Evolutionary conservation across 306 rosid genomes (phyloP).

Genomic region (Vachellia collinsii): DNA sequence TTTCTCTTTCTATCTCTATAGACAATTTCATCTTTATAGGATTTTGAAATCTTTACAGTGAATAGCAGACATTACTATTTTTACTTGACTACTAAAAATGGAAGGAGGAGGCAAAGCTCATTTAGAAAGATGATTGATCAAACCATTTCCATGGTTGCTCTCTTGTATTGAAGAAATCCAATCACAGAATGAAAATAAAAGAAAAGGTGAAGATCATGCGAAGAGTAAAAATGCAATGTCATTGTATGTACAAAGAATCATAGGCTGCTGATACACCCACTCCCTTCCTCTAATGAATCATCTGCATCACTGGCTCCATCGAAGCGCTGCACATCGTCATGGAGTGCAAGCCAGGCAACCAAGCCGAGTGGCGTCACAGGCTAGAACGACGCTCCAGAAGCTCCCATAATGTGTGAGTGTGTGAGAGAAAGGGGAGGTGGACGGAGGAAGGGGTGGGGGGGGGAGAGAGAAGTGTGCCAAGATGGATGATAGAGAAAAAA

Average conservation of each 20-base stretch:
- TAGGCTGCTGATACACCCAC: background rate
- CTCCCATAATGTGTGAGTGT: no score
- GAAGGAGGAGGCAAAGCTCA: background rate
- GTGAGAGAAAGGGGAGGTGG: no score
- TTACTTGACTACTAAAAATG: background rate
- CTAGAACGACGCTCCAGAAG: no score
- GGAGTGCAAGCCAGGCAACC: no score
- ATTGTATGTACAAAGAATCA: conserved; percentile 8
- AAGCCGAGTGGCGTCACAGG: no score
- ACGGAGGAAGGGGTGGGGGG: no score
- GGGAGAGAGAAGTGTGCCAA: no score
- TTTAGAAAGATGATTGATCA: background rate
- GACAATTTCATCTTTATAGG: background rate
- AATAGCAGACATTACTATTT: background rate
- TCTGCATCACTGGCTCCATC: no score
- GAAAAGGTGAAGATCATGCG: background rate
- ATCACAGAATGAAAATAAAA: background rate
- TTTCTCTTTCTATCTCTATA: background rate
- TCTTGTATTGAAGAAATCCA: background rate
- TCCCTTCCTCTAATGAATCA: background rate
- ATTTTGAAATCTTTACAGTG: background rate
- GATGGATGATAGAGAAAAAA: no score
- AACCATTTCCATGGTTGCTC: background rate
- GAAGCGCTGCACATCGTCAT: no score
- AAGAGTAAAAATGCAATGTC: background rate